phyloP scores from a whole-genome alignment of 2,329 filamentous ascomycete species.

The Fusarium tupiense region DNA sequence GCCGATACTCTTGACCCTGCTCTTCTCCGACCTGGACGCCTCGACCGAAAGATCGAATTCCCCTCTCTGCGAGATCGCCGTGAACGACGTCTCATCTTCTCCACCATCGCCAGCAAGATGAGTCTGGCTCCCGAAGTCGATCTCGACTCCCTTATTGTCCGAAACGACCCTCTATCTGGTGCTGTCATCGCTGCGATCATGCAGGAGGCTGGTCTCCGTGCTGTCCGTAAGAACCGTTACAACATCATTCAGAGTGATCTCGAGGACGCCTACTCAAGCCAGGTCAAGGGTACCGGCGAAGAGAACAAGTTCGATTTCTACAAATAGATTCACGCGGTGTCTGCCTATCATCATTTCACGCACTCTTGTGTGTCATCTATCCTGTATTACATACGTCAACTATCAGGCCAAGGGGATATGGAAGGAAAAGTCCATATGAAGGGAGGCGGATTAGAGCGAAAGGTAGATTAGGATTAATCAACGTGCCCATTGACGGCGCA shows the following conservation, averaged over 20 bases:
- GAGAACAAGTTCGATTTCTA: constrained; percentile 91
- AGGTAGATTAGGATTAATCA: constrained; percentile 36
- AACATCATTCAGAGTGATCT: constrained; percentile 98
- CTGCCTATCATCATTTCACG: constrained; percentile 8
- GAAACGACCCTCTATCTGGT: constrained; percentile 94
- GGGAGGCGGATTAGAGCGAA: constrained; percentile 2
- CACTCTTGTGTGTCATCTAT: constrained; percentile 29
- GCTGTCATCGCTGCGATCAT: constrained; percentile 98
- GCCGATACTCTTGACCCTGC: constrained; percentile 97
- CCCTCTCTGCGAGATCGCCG: constrained; percentile 92
- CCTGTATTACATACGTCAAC: constrained; percentile 38
- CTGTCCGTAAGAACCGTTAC: constrained; percentile 97
- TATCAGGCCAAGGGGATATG: constrained; percentile 11
- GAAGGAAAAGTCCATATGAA: constrained; percentile 23
- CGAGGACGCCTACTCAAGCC: constrained; percentile 95
- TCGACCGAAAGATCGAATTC: constrained; percentile 99
- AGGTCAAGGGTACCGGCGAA: constrained; percentile 82
- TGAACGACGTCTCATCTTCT: constrained; percentile 95
- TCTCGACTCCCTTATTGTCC: constrained; percentile 92
- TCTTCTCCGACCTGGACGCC: constrained; percentile 89
- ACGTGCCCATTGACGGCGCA: constrained; percentile 8
- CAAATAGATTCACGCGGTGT: constrained; percentile 63
- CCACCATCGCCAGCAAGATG: constrained; percentile 97
- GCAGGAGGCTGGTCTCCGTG: constrained; percentile 95
- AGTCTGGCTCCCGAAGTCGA: constrained; percentile 96